Evolutionary conservation across 2,329 filamentous ascomycete genomes (phyloP), one percentile per base, ranked within the genome.

Genomic region (Diplodia scrobiculata): DNA sequence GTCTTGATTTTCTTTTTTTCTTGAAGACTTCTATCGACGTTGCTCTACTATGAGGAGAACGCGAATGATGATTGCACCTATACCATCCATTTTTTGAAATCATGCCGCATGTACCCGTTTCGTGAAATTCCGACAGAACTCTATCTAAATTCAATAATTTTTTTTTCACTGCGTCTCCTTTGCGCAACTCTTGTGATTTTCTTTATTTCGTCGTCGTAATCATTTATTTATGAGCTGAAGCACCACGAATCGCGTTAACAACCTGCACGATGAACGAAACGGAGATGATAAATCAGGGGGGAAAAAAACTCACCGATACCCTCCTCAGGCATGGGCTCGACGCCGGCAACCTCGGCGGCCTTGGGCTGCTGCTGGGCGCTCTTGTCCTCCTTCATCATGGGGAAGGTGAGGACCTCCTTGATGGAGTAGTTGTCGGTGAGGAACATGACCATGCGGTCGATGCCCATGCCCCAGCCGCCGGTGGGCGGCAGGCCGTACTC

Each of bases 401-500:
- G 95, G 87, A 99, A 99, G 9, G 94, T 88, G 69, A 98, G 81
- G 2, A 98, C 94, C 80, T 99, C 95, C 80, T 95, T 93, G 78
- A 99, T 99, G 72, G 87, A 91, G 82, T 96, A 95, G 81, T 97
- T 91, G 80, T 98, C 88, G 58, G 94, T 97, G 79, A 98, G 81
- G 86, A 96, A 96, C 92, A 96, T 96, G 78, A 92, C 90, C 78
- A 96, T 81, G 68, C 94, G 89, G 82, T 98, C 93, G 71, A 97
- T 95, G 70, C 95, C 95, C 86, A 98, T 91, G 71, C 93, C 95
- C 90, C 91, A 99, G 58, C 95, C 95, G 78, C 91, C 95, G 1
- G 95, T 99, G 0, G 95, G 95, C 5, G 95, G 94, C 67, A 99
- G 82, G 71, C 91, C 91, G 74, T 92, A 95, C 78, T 98, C 95